These are phyloP conservation scores for Aurinia saxatilis DNA, from an alignment of 345 rosid species.

Conservation along the genomic window DNA sequence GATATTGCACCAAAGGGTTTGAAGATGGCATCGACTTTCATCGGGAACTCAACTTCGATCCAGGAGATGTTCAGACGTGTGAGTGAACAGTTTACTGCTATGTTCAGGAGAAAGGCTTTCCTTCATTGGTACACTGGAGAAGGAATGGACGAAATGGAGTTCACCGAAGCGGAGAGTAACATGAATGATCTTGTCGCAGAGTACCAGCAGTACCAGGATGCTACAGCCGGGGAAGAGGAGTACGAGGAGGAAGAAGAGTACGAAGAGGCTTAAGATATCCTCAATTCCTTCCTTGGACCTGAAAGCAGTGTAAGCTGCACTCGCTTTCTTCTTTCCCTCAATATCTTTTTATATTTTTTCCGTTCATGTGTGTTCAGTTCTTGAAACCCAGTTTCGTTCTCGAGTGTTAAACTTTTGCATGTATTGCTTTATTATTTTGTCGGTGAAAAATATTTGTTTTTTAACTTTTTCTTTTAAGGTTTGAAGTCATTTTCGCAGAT, in stretches of 20 bases:
- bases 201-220: slow-evolving; percentile 41
- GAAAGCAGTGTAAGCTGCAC: slow-evolving; percentile 25
- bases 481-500: background rate
- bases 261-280: slow-evolving; percentile 11
- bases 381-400: slow-evolving; percentile 17
- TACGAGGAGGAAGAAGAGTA: slow-evolving; percentile 31
- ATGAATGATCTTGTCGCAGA: slow-evolving; percentile 40
- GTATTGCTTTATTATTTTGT: slow-evolving; percentile 29
- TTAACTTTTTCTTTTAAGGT: slow-evolving; percentile 6
- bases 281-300: background rate
- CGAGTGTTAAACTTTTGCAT: slow-evolving; percentile 20
- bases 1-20: slow-evolving; percentile 36
- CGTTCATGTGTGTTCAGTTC: slow-evolving; percentile 17
- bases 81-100: slow-evolving; percentile 36
- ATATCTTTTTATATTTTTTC: background rate
- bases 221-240: slow-evolving; percentile 34
- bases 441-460: slow-evolving; percentile 18
- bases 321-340: slow-evolving; percentile 1
- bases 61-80: slow-evolving; percentile 40
- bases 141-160: slow-evolving; percentile 39
- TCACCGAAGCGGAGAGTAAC: slow-evolving; percentile 38
- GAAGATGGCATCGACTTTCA: slow-evolving; percentile 32
- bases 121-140: slow-evolving; percentile 40
- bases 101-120: slow-evolving; percentile 44
- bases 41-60: slow-evolving; percentile 35